A percentile compares a stretch with the other conserved stretches of the same genome.
Evolutionary conservation across 257 asterid genomes (phyloP).

Genomic region (Capsicum pubescens): DNA sequence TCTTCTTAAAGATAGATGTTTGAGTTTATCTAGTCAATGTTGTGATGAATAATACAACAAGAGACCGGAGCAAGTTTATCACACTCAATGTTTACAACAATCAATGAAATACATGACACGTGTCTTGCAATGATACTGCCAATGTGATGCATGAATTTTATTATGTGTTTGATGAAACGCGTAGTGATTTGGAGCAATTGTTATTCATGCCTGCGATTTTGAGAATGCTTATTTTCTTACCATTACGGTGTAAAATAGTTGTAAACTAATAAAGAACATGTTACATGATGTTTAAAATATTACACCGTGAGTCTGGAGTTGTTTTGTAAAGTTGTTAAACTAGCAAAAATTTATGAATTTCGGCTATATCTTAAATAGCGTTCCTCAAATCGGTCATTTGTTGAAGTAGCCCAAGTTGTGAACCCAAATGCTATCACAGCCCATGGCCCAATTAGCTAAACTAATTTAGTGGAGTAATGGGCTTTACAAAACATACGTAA

Average conservation of each 20-base stretch:
- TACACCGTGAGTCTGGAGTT: not conserved
- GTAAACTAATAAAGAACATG: not conserved
- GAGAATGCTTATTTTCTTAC: not conserved
- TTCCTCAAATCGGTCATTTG: not conserved
- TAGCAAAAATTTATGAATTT: not conserved
- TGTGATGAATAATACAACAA: not conserved
- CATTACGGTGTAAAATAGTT: not conserved
- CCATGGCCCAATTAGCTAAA: conserved; percentile 1
- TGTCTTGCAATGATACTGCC: not conserved
- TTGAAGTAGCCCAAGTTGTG: conserved; percentile 18
- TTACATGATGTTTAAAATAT: not conserved
- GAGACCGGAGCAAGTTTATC: not conserved
- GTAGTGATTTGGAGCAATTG: not conserved
- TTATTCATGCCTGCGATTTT: not conserved
- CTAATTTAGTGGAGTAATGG: too few relatives aligned
- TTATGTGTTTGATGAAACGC: not conserved
- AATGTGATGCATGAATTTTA: not conserved
- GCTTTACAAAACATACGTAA: too few relatives aligned
- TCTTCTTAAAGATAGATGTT: not conserved
- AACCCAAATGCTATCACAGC: not conserved
- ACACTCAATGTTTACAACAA: not conserved
- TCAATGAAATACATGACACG: not conserved
- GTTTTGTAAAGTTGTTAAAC: not conserved
- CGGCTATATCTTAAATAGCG: not conserved
- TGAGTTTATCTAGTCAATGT: not conserved